phyloP scores from a whole-genome alignment of 2,329 filamentous ascomycete genomes.

The Ceratocystiopsis brevicomis region DNA sequence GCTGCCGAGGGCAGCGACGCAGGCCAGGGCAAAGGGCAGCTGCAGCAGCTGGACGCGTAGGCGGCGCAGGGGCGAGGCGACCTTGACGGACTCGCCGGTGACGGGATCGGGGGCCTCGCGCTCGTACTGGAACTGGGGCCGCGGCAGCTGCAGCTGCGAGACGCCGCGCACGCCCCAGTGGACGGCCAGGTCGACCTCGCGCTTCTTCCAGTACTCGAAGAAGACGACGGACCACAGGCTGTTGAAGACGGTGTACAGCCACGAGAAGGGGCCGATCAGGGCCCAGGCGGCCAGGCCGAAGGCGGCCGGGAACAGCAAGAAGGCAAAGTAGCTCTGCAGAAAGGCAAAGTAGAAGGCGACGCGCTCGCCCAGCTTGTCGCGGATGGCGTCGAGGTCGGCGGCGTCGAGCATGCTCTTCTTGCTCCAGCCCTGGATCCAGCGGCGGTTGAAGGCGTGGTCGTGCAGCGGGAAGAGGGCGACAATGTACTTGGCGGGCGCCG shows the following conservation, averaged over 20 bases:
- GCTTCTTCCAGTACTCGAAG: conserved; percentile 64
- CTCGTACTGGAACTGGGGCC: conserved; percentile 61
- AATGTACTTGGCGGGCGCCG: conserved; percentile 50
- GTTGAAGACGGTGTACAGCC: conserved; percentile 46
- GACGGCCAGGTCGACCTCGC: conserved; percentile 50
- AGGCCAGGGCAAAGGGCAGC: conserved; percentile 65
- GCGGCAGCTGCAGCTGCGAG: conserved; percentile 43
- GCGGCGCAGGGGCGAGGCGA: conserved; percentile 60
- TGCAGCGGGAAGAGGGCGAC: conserved; percentile 62
- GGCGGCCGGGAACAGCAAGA: conserved; percentile 48
- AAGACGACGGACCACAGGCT: conserved; percentile 56
- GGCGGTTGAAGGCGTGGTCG: conserved; percentile 54
- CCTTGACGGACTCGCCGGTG: conserved; percentile 57
- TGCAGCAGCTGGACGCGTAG: conserved; percentile 61
- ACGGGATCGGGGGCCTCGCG: conserved; percentile 58
- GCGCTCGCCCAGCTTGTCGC: conserved; percentile 44
- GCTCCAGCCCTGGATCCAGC: conserved; percentile 58
- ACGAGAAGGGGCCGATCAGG: conserved; percentile 50
- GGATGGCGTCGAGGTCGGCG: conserved; percentile 51
- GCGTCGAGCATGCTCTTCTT: conserved; percentile 49
- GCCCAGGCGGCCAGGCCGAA: conserved; percentile 52
- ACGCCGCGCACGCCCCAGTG: conserved; percentile 57
- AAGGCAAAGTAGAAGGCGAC: conserved; percentile 74
- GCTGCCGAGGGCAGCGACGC: conserved; percentile 52
- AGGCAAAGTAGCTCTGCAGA: conserved; percentile 55